phyloP scores from a whole-genome alignment of 352 stramenopile species.

The Thalassiosira allenii region DNA sequence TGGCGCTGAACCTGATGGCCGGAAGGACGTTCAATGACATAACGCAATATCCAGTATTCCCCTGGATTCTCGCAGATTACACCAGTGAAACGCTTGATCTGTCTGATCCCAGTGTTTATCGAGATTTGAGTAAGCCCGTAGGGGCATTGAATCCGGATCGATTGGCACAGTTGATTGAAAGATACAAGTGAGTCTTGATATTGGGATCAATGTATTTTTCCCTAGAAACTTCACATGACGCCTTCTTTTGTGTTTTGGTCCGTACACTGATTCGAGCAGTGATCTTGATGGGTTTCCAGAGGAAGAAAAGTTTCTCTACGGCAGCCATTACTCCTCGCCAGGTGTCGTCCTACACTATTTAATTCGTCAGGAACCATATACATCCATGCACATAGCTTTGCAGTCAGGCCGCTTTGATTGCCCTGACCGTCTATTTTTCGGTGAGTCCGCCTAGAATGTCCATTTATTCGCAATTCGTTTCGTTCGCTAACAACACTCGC shows the following conservation, averaged over 20 bases:
- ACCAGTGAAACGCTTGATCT: constrained; percentile 92
- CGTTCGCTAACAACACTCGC: constrained; percentile 14
- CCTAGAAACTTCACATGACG: neutral
- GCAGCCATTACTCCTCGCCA: constrained; percentile 95
- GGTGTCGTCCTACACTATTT: constrained; percentile 97
- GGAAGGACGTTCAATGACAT: constrained; percentile 92
- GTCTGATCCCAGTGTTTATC: constrained; percentile 88
- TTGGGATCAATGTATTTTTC: constrained; percentile 8
- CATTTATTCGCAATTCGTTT: constrained; percentile 87
- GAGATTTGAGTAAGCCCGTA: constrained; percentile 97
- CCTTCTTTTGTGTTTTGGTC: neutral
- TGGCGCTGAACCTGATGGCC: constrained; percentile 95
- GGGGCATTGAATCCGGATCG: constrained; percentile 94
- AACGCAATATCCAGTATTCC: constrained; percentile 98
- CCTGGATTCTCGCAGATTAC: constrained; percentile 98
- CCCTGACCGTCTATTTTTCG: constrained; percentile 96
- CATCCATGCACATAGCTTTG: constrained; percentile 92
- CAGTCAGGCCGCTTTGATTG: constrained; percentile 98
- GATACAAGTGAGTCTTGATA: constrained; percentile 86
- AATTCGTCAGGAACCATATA: constrained; percentile 97
- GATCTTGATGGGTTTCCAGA: constrained; percentile 86
- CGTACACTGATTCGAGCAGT: constrained; percentile 10
- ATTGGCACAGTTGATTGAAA: constrained; percentile 92
- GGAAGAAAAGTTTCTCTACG: constrained; percentile 91
- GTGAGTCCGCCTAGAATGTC: too few relatives aligned